Conservation (phyloP, 2,329 filamentous ascomycete species). For the Pseudocercospora ulei region DNA sequence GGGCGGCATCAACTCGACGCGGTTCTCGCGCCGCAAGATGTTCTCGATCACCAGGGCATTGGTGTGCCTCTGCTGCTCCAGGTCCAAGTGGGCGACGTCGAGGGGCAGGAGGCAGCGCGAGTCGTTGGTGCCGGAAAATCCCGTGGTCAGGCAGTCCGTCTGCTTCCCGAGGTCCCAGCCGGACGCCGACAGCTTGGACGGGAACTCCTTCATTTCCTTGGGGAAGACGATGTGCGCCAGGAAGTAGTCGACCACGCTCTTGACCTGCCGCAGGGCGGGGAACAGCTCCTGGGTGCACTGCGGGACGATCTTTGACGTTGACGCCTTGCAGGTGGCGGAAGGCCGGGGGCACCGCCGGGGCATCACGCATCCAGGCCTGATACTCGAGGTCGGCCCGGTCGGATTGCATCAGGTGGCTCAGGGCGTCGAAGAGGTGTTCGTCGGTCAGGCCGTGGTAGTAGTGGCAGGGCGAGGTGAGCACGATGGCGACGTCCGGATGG, state of each 20-base stretch:
- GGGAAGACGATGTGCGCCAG: constrained; percentile 59
- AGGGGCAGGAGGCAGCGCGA: constrained; percentile 50
- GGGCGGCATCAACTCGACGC: constrained; percentile 17
- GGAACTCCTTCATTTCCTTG: constrained; percentile 54
- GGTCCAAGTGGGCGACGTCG: constrained; percentile 53
- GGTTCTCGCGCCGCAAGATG: constrained; percentile 48
- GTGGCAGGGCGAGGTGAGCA: constrained; percentile 56
- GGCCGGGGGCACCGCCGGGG: constrained; percentile 11
- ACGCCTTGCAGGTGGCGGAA: constrained; percentile 24
- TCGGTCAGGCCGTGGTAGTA: constrained; percentile 53
- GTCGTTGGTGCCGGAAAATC: constrained; percentile 65
- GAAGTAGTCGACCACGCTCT: constrained; percentile 54
- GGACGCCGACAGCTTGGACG: constrained; percentile 53
- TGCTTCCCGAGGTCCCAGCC: constrained; percentile 55
- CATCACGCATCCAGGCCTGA: constrained; percentile 21
- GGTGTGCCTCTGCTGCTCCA: constrained; percentile 50
- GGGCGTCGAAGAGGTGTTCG: constrained; percentile 38
- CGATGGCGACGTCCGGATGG: constrained; percentile 57
- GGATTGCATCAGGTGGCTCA: constrained; percentile 22
- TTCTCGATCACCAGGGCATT: constrained; percentile 57
- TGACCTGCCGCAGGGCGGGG: constrained; percentile 45
- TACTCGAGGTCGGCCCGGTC: constrained; percentile 28
- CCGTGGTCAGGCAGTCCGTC: constrained; percentile 51
- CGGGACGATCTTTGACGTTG: constrained; percentile 25
- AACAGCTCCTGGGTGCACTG: constrained; percentile 24